phyloP scores from a whole-genome alignment of 176 grass and related monocot species.

The Oryza glumipatula region DNA sequence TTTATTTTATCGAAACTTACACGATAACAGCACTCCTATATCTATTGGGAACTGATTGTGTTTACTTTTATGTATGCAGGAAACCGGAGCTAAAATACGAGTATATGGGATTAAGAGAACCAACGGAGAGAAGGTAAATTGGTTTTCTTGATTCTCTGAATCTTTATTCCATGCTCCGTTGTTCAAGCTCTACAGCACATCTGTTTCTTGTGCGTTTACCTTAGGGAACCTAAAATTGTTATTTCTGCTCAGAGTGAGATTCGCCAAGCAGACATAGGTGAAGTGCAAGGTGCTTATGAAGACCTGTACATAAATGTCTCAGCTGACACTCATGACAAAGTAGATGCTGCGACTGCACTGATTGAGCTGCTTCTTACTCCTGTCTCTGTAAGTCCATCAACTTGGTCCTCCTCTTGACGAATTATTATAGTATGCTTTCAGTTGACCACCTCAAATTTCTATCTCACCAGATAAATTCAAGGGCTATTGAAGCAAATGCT shows the following conservation, averaged over 20 bases:
- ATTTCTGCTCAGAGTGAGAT: slow-evolving; percentile 72
- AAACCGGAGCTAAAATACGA: slow-evolving; percentile 79
- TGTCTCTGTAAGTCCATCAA: slow-evolving; percentile 61
- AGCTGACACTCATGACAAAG: slow-evolving; percentile 90
- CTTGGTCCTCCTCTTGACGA: not conserved
- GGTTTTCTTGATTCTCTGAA: slow-evolving; percentile 1
- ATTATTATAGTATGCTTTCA: slow-evolving; percentile 25
- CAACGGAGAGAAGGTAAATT: slow-evolving; percentile 74
- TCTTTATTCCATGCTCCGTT: slow-evolving; percentile 8
- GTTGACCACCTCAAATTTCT: slow-evolving; percentile 31
- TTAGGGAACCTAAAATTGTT: slow-evolving; percentile 13
- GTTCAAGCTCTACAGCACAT: not conserved
- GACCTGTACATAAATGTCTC: slow-evolving; percentile 76
- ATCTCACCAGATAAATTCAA: slow-evolving; percentile 50
- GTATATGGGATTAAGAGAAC: slow-evolving; percentile 81
- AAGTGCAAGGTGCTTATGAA: slow-evolving; percentile 67
- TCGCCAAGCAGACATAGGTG: slow-evolving; percentile 64
- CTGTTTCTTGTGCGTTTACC: not conserved
- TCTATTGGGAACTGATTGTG: slow-evolving; percentile 15
- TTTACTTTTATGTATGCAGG: slow-evolving; percentile 52
- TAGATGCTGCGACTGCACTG: slow-evolving; percentile 81
- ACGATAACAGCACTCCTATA: not conserved
- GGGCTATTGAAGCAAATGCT: slow-evolving; percentile 36
- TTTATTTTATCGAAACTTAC: slow-evolving; percentile 33
- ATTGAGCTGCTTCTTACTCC: slow-evolving; percentile 85